Conservation (phyloP, 495 filamentous ascomycete species). For the Emericellopsis terricola region DNA sequence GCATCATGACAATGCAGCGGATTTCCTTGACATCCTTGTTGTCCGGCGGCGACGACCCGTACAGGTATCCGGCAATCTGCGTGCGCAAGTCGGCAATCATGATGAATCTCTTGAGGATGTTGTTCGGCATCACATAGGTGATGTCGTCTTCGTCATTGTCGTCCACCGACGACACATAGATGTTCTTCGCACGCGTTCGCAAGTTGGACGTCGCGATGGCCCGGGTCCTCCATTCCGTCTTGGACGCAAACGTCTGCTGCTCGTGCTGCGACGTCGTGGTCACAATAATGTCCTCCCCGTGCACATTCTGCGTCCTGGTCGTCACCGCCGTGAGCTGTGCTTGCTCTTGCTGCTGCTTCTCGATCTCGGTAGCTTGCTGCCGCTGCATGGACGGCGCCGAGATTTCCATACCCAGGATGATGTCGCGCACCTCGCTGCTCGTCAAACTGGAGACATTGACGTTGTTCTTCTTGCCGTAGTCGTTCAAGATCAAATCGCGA, state of each 20-base stretch:
- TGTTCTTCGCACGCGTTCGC: conserved; percentile 88
- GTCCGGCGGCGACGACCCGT: conserved; percentile 81
- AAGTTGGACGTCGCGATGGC: conserved; percentile 95
- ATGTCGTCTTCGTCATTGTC: conserved; percentile 63
- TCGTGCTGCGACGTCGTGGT: conserved; percentile 96
- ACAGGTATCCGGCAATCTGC: conserved; percentile 90
- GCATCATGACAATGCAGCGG: conserved; percentile 88
- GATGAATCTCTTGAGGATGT: conserved; percentile 96
- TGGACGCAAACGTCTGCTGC: conserved; percentile 92
- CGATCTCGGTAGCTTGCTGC: conserved; percentile 96
- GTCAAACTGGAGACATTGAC: conserved; percentile 96
- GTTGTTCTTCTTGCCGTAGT: conserved; percentile 99
- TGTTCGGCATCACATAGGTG: conserved; percentile 98
- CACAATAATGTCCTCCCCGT: conserved; percentile 95
- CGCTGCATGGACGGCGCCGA: conserved; percentile 95
- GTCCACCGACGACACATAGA: conserved; percentile 93
- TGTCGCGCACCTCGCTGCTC: conserved; percentile 91
- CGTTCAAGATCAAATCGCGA: conserved; percentile 88
- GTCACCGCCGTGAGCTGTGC: conserved; percentile 93
- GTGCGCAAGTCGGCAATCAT: conserved; percentile 92
- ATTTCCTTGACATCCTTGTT: conserved; percentile 97
- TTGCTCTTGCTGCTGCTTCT: conserved; percentile 96
- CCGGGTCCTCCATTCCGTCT: conserved; percentile 96
- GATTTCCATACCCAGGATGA: conserved; percentile 99
- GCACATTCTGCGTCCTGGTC: conserved; percentile 95